Conservation (phyloP, 2,329 filamentous ascomycete species). For the Knufia petricola region DNA sequence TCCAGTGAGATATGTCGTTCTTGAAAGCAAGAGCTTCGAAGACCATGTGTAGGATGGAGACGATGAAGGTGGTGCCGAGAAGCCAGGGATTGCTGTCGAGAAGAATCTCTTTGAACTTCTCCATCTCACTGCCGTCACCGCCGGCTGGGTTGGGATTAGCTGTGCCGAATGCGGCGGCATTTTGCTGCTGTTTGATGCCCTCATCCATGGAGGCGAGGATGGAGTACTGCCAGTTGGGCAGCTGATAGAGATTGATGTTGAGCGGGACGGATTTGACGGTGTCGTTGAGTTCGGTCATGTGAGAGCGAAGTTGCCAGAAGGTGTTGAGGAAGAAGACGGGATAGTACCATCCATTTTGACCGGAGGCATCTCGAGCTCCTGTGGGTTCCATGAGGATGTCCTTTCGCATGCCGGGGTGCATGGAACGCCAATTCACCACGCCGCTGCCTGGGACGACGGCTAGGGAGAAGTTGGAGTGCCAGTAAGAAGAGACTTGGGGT, state of each 20-base stretch:
- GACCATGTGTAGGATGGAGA: slow-evolving; percentile 82
- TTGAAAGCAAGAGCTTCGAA: slow-evolving; percentile 96
- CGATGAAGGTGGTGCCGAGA: slow-evolving; percentile 70
- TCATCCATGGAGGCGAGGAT: slow-evolving; percentile 76
- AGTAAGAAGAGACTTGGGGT: slow-evolving; percentile 73
- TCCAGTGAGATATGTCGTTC: slow-evolving; percentile 93
- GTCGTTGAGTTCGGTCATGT: slow-evolving; percentile 87
- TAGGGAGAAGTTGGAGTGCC: slow-evolving; percentile 88
- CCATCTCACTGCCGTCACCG: slow-evolving; percentile 85
- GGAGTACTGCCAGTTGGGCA: slow-evolving; percentile 83
- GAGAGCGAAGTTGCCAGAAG: slow-evolving; percentile 88
- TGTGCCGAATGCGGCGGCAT: slow-evolving; percentile 65
- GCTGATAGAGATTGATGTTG: slow-evolving; percentile 72
- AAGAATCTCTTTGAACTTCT: slow-evolving; percentile 93
- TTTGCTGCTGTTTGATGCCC: slow-evolving; percentile 72
- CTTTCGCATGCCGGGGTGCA: slow-evolving; percentile 66
- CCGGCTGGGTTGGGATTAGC: slow-evolving; percentile 60
- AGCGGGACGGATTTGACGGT: slow-evolving; percentile 75
- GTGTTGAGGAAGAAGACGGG: slow-evolving; percentile 88
- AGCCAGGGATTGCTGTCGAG: slow-evolving; percentile 91
- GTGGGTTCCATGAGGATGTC: slow-evolving; percentile 71
- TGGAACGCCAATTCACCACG: slow-evolving; percentile 52
- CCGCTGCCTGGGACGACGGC: slow-evolving; percentile 77
- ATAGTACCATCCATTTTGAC: slow-evolving; percentile 87
- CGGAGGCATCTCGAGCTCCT: slow-evolving; percentile 70